A percentile compares a stretch with the other conserved stretches of the same genome.
Conservation (phyloP, 257 asterid genomes). For the Anisodus acutangulus region DNA sequence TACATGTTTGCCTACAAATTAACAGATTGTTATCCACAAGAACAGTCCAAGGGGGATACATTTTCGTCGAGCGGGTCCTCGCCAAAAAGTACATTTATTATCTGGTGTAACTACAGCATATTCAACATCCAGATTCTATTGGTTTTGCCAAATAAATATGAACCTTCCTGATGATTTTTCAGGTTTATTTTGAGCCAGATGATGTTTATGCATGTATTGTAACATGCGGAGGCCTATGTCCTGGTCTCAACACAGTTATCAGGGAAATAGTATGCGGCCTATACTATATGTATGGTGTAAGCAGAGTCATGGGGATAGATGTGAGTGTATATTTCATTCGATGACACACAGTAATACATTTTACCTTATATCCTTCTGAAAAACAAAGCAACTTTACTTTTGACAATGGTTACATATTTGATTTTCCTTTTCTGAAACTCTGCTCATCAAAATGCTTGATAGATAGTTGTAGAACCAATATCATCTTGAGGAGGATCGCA, state of each 20-base stretch:
- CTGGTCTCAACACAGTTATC: constrained; percentile 90
- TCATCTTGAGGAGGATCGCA: background rate
- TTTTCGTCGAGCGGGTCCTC: constrained; percentile 97
- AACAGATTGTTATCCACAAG: constrained; percentile 79
- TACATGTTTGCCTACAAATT: background rate
- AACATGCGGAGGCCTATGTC: constrained; percentile 96
- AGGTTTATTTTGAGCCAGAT: constrained; percentile 83
- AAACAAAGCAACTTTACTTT: background rate
- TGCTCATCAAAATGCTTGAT: constrained; percentile 9
- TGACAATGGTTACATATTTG: background rate
- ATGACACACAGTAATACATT: background rate
- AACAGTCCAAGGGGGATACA: constrained; percentile 77
- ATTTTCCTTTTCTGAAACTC: background rate
- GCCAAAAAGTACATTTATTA: constrained; percentile 61
- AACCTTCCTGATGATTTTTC: constrained; percentile 31
- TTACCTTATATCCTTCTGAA: background rate
- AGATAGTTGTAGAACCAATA: constrained; percentile 17
- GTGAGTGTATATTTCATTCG: constrained; percentile 47
- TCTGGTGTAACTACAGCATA: background rate
- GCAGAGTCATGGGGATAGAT: constrained; percentile 73
- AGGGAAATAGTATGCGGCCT: constrained; percentile 90
- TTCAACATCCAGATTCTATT: background rate
- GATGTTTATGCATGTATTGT: constrained; percentile 91
- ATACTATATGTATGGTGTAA: constrained; percentile 81
- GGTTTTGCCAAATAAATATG: background rate